Evolutionary conservation across 441 rosid genomes (phyloP).

Genomic region (Erodium texanum): DNA sequence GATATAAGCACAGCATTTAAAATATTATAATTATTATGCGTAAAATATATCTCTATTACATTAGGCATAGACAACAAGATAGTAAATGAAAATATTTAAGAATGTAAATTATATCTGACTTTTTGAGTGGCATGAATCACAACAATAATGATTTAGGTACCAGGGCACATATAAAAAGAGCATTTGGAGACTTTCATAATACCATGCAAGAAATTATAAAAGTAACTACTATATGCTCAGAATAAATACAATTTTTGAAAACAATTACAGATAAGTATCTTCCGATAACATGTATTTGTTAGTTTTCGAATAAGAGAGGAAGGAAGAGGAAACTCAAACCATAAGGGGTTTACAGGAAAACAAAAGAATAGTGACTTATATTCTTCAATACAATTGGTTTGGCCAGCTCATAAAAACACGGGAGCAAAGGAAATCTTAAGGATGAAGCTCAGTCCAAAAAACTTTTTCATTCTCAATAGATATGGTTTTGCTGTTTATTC

Average conservation of each 20-base stretch:
- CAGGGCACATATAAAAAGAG: background rate
- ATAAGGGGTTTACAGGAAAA: background rate
- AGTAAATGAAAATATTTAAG: background rate
- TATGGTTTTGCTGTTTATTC: background rate
- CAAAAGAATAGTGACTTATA: background rate
- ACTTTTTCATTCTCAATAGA: background rate
- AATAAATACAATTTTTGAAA: background rate
- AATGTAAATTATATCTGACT: background rate
- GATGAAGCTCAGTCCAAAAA: background rate
- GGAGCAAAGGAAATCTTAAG: background rate
- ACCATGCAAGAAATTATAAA: background rate
- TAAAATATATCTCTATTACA: background rate
- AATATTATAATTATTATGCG: background rate
- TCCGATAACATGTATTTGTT: too few relatives aligned
- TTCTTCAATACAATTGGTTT: background rate
- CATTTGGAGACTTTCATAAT: background rate
- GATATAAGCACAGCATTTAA: background rate
- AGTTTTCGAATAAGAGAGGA: too few relatives aligned
- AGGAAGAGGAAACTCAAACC: background rate
- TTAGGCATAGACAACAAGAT: background rate
- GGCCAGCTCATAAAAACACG: background rate
- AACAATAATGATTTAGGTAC: background rate
- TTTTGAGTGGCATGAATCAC: background rate
- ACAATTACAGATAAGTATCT: background rate
- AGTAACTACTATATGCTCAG: background rate